Evolutionary conservation across 2,329 filamentous ascomycete species (phyloP).

Genomic region (Fusarium transvaalense): DNA sequence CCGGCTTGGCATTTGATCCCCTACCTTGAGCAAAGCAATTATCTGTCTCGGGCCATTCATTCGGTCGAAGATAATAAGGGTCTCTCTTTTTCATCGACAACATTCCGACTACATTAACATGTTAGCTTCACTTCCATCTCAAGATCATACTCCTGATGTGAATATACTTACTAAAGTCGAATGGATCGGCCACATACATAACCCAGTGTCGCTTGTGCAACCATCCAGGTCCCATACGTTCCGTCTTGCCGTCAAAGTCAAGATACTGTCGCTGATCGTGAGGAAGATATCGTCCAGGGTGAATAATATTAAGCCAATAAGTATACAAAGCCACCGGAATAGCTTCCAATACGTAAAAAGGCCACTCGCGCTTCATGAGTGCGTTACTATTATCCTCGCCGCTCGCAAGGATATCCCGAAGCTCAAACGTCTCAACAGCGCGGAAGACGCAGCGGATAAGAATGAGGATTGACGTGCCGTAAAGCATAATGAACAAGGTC

Average conservation of each 20-base stretch:
- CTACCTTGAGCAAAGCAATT: conserved; percentile 44
- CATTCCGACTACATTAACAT: conserved; percentile 36
- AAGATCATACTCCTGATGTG: too few species aligned
- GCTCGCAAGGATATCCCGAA: conserved; percentile 28
- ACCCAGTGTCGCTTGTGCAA: conserved; percentile 42
- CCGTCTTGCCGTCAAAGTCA: conserved; percentile 55
- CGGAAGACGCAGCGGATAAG: conserved; percentile 46
- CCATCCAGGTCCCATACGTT: conserved; percentile 47
- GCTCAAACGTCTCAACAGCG: conserved; percentile 44
- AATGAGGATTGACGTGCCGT: conserved; percentile 46
- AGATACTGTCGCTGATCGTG: conserved; percentile 55
- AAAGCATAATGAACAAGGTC: conserved; percentile 46
- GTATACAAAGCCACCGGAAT: conserved; percentile 59
- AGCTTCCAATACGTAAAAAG: conserved; percentile 61
- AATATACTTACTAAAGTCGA: conserved; percentile 31
- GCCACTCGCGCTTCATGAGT: conserved; percentile 59
- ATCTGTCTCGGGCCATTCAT: conserved; percentile 38
- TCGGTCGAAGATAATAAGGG: conserved; percentile 38
- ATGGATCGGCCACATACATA: conserved; percentile 38
- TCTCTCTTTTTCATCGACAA: conserved; percentile 44
- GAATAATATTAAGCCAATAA: conserved; percentile 57
- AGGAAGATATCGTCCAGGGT: conserved; percentile 59
- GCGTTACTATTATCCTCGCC: conserved; percentile 38
- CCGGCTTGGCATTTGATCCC: conserved; percentile 34
- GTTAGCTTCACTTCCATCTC: neutral